Percentiles rank a stretch among this genome's conserved stretches.
Evolutionary conservation across 1,284 basidiomycete species (phyloP).

Genomic region (Mycosarcoma maydis): DNA sequence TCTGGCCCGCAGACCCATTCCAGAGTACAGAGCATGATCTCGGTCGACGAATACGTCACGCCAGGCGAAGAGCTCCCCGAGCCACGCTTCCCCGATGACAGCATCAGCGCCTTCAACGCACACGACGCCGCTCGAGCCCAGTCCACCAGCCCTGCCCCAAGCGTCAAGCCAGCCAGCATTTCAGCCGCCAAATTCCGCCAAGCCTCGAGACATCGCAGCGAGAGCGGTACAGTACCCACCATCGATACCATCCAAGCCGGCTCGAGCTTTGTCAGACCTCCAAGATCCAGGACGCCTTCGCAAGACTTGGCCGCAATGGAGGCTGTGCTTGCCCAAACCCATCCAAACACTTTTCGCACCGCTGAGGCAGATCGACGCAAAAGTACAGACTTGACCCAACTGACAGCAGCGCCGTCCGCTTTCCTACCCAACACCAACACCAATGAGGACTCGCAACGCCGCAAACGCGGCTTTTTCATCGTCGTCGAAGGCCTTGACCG

Average conservation of each 20-base stretch:
- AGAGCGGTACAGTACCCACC: slow-evolving; percentile 27
- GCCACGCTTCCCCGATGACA: slow-evolving; percentile 20
- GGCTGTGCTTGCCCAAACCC: slow-evolving; percentile 30
- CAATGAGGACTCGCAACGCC: slow-evolving; percentile 8
- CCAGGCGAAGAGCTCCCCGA: slow-evolving; percentile 43
- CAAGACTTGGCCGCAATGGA: slow-evolving; percentile 46
- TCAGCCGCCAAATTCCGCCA: slow-evolving; percentile 48
- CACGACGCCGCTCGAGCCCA: slow-evolving; percentile 11
- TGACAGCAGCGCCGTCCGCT: background rate
- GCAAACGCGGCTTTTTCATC: slow-evolving; percentile 59
- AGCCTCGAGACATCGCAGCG: slow-evolving; percentile 38
- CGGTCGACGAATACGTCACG: slow-evolving; percentile 42
- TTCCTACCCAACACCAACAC: background rate
- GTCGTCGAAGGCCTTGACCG: slow-evolving; percentile 66
- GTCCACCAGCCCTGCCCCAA: slow-evolving; percentile 22
- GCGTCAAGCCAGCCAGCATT: slow-evolving; percentile 39
- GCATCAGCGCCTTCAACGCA: background rate
- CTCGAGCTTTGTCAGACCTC: slow-evolving; percentile 20
- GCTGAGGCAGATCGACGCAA: slow-evolving; percentile 24
- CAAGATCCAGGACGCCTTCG: slow-evolving; percentile 36
- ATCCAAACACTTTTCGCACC: slow-evolving; percentile 2
- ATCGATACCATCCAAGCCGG: slow-evolving; percentile 24
- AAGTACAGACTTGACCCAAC: slow-evolving; percentile 6
- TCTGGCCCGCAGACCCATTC: slow-evolving; percentile 13
- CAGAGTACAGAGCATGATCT: slow-evolving; percentile 41